Evolutionary conservation across 257 asterid genomes (phyloP).

Genomic region (Parsonsia alboflavescens): DNA sequence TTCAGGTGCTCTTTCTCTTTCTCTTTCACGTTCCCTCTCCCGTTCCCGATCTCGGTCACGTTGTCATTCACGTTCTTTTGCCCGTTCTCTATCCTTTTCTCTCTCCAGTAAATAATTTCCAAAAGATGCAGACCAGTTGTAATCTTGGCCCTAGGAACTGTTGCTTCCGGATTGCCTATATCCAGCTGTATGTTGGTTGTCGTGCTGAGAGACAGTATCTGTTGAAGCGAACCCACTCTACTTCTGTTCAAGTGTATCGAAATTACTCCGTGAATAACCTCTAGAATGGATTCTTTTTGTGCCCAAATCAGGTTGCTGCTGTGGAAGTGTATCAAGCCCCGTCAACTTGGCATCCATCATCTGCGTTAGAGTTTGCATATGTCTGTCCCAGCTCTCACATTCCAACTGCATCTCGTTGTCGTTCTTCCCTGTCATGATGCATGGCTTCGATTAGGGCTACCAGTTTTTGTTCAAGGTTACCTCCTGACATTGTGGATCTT

Average conservation of each 20-base stretch:
- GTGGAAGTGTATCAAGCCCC: conserved; percentile 97
- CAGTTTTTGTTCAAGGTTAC: too few species aligned
- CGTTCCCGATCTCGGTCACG: conserved; percentile 54
- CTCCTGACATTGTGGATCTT: too few species aligned
- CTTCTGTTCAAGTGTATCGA: conserved; percentile 50
- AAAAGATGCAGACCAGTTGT: conserved; percentile 41
- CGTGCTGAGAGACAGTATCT: conserved; percentile 33
- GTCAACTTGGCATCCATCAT: conserved; percentile 92
- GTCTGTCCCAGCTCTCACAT: too few species aligned
- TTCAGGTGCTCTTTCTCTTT: conserved; percentile 48
- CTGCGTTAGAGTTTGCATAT: too few species aligned
- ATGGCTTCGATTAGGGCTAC: too few species aligned
- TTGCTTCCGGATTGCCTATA: conserved; percentile 31
- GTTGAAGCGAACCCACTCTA: conserved; percentile 36
- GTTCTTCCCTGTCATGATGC: too few species aligned
- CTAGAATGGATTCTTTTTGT: conserved; percentile 38
- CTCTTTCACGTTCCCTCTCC: conserved; percentile 49
- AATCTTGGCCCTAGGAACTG: conserved; percentile 38
- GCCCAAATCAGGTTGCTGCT: conserved; percentile 47
- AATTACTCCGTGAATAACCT: conserved; percentile 47
- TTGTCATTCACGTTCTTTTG: conserved; percentile 54
- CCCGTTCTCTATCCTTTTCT: conserved; percentile 75
- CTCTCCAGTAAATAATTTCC: conserved; percentile 62
- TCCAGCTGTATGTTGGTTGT: conserved; percentile 23
- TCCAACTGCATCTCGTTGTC: too few species aligned